These are phyloP conservation scores for Physcomitrellopsis africana DNA, from an alignment of 225 moss, liverwort and hornwort genomes.

Conservation along the genomic window DNA sequence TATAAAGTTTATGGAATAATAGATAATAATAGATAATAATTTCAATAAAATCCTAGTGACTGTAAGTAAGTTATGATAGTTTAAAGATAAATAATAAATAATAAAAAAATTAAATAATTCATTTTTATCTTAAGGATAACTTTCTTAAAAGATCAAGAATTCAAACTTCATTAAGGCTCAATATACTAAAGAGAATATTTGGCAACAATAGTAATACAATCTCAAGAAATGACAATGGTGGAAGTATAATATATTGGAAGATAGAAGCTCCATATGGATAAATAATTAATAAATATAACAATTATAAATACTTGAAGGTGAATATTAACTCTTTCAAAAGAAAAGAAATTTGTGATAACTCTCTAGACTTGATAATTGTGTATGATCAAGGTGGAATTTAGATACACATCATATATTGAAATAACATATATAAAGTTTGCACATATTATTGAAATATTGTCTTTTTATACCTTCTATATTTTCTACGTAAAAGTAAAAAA, in stretches of 20 bases:
- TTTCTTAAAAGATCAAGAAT: no score
- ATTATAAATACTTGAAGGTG: background rate
- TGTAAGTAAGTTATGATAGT: no score
- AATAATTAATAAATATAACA: background rate
- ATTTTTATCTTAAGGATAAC: no score
- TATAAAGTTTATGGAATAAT: no score
- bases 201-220: no score
- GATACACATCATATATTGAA: conserved; percentile 77
- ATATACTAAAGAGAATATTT: background rate
- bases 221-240: no score
- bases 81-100: conserved; percentile 99
- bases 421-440: conserved; percentile 65
- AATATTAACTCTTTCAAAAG: conserved; percentile 93
- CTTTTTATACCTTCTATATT: background rate
- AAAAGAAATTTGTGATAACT: conserved; percentile 94
- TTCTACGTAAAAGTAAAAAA: no score
- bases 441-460: background rate
- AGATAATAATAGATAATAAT: no score
- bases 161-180: conserved; percentile 74
- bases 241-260: no score
- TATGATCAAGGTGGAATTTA: conserved; percentile 82
- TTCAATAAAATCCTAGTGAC: no score
- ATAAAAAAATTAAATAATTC: no score
- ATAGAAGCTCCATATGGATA: conserved; percentile 2
- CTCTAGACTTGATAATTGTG: conserved; percentile 92